Conservation (phyloP, 2,329 filamentous ascomycete genomes). For the Penicillium sp. region DNA sequence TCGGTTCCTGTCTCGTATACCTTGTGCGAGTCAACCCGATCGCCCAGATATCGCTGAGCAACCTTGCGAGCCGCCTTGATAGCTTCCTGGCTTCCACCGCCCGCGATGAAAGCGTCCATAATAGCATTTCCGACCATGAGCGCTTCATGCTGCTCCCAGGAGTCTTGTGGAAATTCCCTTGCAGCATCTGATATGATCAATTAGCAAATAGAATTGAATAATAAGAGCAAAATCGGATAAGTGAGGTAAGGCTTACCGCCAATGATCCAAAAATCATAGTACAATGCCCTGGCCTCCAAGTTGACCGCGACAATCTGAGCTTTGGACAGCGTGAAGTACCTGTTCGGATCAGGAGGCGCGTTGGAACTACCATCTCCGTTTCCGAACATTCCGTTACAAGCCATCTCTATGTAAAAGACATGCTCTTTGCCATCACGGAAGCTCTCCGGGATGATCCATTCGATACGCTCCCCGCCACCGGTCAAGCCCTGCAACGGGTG, state of each 20-base stretch:
- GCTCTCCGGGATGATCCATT: slow-evolving; percentile 82
- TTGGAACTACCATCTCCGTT: slow-evolving; percentile 85
- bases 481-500: slow-evolving; percentile 87
- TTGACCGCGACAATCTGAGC: slow-evolving; percentile 90
- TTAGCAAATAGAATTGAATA: background rate
- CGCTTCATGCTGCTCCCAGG: slow-evolving; percentile 84
- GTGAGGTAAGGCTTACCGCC: slow-evolving; percentile 35
- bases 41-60: slow-evolving; percentile 75
- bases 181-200: slow-evolving; percentile 63
- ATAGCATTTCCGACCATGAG: slow-evolving; percentile 79
- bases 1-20: slow-evolving; percentile 76
- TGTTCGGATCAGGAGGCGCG: slow-evolving; percentile 82
- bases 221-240: background rate
- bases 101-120: slow-evolving; percentile 83
- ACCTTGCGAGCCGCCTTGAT: slow-evolving; percentile 78
- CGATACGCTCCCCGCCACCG: slow-evolving; percentile 78
- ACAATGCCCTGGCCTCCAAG: slow-evolving; percentile 73
- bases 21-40: slow-evolving; percentile 73
- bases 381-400: slow-evolving; percentile 97
- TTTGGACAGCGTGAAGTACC: slow-evolving; percentile 68
- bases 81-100: slow-evolving; percentile 66
- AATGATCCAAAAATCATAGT: slow-evolving; percentile 95
- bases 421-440: slow-evolving; percentile 85
- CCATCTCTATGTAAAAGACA: slow-evolving; percentile 94
- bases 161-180: slow-evolving; percentile 81